Evolutionary conservation across 2,329 filamentous ascomycete species (phyloP).

Genomic region (Claviceps paspali): DNA sequence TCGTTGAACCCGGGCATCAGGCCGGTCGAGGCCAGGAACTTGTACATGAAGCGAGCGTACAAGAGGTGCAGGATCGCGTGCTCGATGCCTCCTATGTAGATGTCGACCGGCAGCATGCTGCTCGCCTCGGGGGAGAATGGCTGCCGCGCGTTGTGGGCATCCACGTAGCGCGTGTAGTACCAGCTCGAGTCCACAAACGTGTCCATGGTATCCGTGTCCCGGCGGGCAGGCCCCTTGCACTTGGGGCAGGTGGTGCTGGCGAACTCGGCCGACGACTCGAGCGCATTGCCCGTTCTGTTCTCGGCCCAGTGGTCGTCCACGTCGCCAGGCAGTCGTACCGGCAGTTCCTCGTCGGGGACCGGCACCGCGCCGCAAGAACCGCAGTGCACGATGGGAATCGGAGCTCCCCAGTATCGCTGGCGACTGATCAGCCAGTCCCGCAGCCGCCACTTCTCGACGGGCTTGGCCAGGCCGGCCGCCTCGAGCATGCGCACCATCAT

Average conservation of each 20-base stretch:
- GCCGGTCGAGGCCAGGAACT: constrained; percentile 52
- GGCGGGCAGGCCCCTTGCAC: constrained; percentile 53
- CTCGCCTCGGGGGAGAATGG: constrained; percentile 48
- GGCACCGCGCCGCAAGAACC: constrained; percentile 60
- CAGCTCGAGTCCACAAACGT: constrained; percentile 92
- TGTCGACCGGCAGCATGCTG: constrained; percentile 56
- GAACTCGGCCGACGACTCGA: constrained; percentile 59
- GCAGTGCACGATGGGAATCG: constrained; percentile 81
- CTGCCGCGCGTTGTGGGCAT: constrained; percentile 46
- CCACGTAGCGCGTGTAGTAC: constrained; percentile 75
- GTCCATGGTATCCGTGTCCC: constrained; percentile 92
- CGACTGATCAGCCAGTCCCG: constrained; percentile 83
- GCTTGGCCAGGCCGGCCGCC: constrained; percentile 40
- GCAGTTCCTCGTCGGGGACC: constrained; percentile 61
- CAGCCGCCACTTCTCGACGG: constrained; percentile 62
- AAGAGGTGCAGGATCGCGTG: constrained; percentile 83
- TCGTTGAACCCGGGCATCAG: constrained; percentile 27
- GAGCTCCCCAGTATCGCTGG: constrained; percentile 85
- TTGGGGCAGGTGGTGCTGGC: constrained; percentile 60
- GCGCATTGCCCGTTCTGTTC: constrained; percentile 59
- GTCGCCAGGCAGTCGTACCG: constrained; percentile 58
- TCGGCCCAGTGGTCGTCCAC: constrained; percentile 53
- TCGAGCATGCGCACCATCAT: constrained; percentile 44
- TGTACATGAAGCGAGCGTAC: constrained; percentile 82
- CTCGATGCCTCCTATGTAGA: constrained; percentile 83